Conservation (phyloP, 2,329 filamentous ascomycete genomes). For the Camillea tinctor region DNA sequence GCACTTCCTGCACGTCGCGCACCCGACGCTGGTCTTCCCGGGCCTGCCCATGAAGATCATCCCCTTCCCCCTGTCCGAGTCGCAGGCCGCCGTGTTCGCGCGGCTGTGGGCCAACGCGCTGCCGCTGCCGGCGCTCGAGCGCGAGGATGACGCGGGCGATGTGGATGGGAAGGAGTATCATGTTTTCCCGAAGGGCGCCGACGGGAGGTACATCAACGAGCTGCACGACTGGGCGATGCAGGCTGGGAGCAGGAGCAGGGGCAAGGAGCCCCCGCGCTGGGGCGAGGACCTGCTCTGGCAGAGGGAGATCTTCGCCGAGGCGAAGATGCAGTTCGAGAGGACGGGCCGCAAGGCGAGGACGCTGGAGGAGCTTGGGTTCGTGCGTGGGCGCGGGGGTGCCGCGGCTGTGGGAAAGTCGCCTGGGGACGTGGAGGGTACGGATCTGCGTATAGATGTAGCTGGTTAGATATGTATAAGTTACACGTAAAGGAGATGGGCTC, state of each 20-base stretch:
- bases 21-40: constrained; percentile 77
- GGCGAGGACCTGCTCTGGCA: constrained; percentile 69
- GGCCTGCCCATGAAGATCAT: constrained; percentile 78
- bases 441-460: constrained; percentile 13
- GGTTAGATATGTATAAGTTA: constrained; percentile 3
- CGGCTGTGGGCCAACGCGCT: constrained; percentile 74
- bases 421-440: constrained; percentile 6
- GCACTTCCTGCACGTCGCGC: constrained; percentile 72
- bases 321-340: constrained; percentile 70
- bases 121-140: constrained; percentile 69
- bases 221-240: constrained; percentile 60
- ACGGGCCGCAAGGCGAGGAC: constrained; percentile 63
- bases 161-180: constrained; percentile 50
- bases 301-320: constrained; percentile 63
- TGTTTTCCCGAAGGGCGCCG: constrained; percentile 52
- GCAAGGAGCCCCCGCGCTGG: constrained; percentile 73
- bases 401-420: too few relatives aligned
- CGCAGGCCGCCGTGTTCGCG: constrained; percentile 74
- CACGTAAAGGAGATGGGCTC: not conserved
- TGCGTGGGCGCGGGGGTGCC: constrained; percentile 41
- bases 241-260: constrained; percentile 37
- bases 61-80: constrained; percentile 80
- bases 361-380: constrained; percentile 71
- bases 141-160: constrained; percentile 48
- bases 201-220: constrained; percentile 69